These are phyloP conservation scores for Candida fluviatilis DNA, from an alignment of 805 yeast species.

Conservation along the genomic window DNA sequence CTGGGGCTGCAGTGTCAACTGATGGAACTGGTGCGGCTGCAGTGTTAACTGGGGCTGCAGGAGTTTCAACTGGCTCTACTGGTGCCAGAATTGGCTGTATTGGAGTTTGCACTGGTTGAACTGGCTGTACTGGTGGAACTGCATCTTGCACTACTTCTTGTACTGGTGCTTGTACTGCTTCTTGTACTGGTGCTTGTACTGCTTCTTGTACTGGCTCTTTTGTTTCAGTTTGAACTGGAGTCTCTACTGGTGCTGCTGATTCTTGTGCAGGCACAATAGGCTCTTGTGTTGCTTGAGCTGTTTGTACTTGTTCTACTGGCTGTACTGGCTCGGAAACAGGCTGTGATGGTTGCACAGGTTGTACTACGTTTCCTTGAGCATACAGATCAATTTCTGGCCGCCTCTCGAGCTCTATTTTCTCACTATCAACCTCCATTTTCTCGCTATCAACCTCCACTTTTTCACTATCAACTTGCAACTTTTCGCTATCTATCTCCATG, in stretches of 20 bases:
- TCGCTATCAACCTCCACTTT: constrained; percentile 1
- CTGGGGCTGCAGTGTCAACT: neutral
- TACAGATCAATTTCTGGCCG: too few relatives aligned
- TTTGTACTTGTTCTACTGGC: neutral
- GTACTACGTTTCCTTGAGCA: too few relatives aligned
- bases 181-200: constrained; percentile 1
- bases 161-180: constrained; percentile 1
- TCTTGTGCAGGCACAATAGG: too few relatives aligned
- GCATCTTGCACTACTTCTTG: constrained; percentile 5
- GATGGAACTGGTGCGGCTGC: neutral
- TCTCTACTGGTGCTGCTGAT: too few relatives aligned
- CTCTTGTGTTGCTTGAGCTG: too few relatives aligned
- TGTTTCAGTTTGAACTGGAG: too few relatives aligned
- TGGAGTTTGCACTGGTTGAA: constrained; percentile 2
- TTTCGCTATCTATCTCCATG: constrained; percentile 6
- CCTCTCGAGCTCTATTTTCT: too few relatives aligned
- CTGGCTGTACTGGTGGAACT: constrained; percentile 2
- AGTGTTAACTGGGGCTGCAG: neutral
- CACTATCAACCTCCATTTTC: too few relatives aligned
- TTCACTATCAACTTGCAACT: too few relatives aligned
- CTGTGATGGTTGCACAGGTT: too few relatives aligned
- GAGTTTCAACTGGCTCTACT: neutral
- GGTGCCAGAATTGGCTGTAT: neutral
- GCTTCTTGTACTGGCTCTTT: neutral
- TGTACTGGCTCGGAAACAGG: neutral